Conservation (phyloP, 257 asterid species). For the Solanum phureja region DNA sequence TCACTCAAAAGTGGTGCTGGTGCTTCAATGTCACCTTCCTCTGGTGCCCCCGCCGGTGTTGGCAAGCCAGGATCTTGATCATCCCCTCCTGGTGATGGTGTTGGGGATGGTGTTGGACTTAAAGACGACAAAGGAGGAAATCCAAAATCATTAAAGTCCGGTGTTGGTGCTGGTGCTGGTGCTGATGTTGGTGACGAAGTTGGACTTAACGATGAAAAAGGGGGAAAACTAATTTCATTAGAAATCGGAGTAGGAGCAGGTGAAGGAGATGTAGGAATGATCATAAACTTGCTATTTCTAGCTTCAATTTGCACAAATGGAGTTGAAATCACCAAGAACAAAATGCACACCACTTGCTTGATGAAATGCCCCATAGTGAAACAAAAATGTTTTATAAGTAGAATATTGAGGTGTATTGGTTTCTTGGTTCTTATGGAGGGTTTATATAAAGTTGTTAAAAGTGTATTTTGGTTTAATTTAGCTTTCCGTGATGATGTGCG, state of each 20-base stretch:
- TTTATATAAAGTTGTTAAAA: background rate
- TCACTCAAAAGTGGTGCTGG: slow-evolving; percentile 23
- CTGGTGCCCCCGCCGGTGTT: background rate
- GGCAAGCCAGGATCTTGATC: background rate
- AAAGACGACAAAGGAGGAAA: slow-evolving; percentile 9
- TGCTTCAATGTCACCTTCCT: background rate
- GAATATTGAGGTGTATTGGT: background rate
- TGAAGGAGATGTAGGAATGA: slow-evolving; percentile 16
- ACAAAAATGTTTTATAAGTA: background rate
- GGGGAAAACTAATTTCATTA: slow-evolving; percentile 10
- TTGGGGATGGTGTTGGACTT: slow-evolving; percentile 2
- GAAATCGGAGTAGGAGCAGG: slow-evolving; percentile 22
- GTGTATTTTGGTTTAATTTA: background rate
- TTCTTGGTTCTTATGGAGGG: background rate
- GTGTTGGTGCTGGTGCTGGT: background rate
- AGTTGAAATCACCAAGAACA: slow-evolving; percentile 6
- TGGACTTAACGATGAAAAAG: background rate
- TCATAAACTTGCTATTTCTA: slow-evolving; percentile 39
- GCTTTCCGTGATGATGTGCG: slow-evolving; percentile 34
- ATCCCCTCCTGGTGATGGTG: background rate
- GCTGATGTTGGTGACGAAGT: background rate
- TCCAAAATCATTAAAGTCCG: background rate
- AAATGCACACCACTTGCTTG: slow-evolving; percentile 16
- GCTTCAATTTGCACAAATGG: slow-evolving; percentile 28
- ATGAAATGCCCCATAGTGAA: slow-evolving; percentile 22